These are phyloP conservation scores for Kodamaea ohmeri DNA, from an alignment of 1,139 yeast genomes.

Conservation along the genomic window DNA sequence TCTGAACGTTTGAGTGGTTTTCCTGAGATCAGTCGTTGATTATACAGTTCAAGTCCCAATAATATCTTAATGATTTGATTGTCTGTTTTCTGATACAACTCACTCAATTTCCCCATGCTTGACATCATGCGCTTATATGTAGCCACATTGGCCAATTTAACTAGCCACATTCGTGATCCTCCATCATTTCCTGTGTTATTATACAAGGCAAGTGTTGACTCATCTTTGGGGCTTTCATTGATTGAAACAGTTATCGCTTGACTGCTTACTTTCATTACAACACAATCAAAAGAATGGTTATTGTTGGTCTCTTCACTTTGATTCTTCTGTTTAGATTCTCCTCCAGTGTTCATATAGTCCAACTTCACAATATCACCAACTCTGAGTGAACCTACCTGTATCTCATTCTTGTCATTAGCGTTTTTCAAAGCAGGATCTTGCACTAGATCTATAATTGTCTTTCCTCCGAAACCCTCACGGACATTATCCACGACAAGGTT, in stretches of 20 bases:
- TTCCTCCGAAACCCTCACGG: conserved; percentile 80
- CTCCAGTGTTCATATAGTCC: conserved; percentile 33
- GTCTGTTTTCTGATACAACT: conserved; percentile 33
- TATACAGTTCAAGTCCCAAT: conserved; percentile 41
- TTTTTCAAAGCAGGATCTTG: conserved; percentile 55
- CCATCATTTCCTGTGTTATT: conserved; percentile 41
- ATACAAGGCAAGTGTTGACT: conserved; percentile 40
- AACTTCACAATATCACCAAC: conserved; percentile 76
- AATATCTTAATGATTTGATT: conserved; percentile 43
- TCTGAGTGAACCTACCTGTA: conserved; percentile 58
- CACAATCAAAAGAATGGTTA: conserved; percentile 48
- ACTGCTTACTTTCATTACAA: conserved; percentile 50
- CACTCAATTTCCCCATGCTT: conserved; percentile 67
- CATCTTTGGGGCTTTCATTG: conserved; percentile 55
- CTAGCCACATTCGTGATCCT: conserved; percentile 52
- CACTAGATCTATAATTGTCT: conserved; percentile 62
- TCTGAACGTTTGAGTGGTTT: conserved; percentile 11
- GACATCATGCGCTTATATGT: conserved; percentile 80
- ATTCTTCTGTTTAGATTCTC: conserved; percentile 19
- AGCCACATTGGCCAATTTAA: conserved; percentile 64
- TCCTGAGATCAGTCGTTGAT: conserved; percentile 9
- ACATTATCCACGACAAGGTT: conserved; percentile 61
- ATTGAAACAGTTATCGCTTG: conserved; percentile 53
- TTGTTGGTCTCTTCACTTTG: conserved; percentile 22
- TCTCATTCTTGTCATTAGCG: conserved; percentile 25